Base-by-base conservation (phyloP, 192 early-diverging fungal species). In the Entomortierella parvispora region DNA sequence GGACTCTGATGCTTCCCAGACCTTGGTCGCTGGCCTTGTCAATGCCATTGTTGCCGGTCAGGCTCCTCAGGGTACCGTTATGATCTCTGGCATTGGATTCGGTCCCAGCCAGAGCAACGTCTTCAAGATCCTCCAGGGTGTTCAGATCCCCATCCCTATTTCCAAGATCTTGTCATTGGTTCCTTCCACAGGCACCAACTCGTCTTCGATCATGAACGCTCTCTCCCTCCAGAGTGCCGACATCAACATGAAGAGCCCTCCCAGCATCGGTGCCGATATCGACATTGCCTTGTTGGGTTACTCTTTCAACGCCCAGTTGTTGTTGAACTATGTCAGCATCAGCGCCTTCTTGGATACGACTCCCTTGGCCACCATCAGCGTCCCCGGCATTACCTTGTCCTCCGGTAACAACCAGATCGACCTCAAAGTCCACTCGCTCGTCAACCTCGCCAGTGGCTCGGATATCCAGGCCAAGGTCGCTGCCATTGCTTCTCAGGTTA, bases 311-410 rank as follows among this genome's bases (percentile, higher is more conserved):
- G 74, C 74, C 6, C 40, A 77, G 65, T 48, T 77, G 53, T 43
- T 68, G 60, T 59, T 77, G 59, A 63, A 77, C 60, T 77, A 77
- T 52, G 74, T 77, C 49, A 68, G 65, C 28, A 37, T 77, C 61
- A 67, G 54, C 25, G 74, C 74, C n/a, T 77, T 68, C 66, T 64
- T 77, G 60, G 74, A 77, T 28, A 8, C 29, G 1, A 68, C 74
- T 47, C 65, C 74, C 25, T 14, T 77, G 45, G 74, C 74, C 8
- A 77, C 65, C 11, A 45, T 77, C 49, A 33, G 53, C 12, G 66
- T 77, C n/a, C 74, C 74, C 42, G 60, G 60, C 15, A 77, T 77
- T 45, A 10, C 58, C 11, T 52, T 68, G n/a, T 28, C 44, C 9
- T 77, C 74, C 25, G 65, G 74, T 40, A 68, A 63, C 32, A 77